Evolutionary conservation across 306 rosid genomes (phyloP).

Genomic region (Cercis canadensis): DNA sequence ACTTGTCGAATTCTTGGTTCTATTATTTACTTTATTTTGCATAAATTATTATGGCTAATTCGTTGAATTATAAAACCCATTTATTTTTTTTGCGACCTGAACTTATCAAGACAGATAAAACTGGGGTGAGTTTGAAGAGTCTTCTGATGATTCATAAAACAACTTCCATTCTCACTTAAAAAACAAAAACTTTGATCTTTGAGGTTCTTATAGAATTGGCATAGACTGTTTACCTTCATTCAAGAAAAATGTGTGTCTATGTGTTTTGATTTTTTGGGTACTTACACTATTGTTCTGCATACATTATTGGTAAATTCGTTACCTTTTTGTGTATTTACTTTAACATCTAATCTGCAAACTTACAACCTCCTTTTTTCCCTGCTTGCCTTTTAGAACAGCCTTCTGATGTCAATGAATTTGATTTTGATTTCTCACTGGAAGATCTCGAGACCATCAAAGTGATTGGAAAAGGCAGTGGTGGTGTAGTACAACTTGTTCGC

Average conservation of each 20-base stretch:
- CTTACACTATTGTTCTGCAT: slow-evolving; percentile 12
- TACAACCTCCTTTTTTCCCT: not conserved
- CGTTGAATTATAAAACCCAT: too few species aligned
- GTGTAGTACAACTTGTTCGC: slow-evolving; percentile 96
- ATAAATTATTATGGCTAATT: too few species aligned
- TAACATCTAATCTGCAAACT: slow-evolving; percentile 28
- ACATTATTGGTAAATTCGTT: slow-evolving; percentile 5
- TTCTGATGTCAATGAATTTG: slow-evolving; percentile 74
- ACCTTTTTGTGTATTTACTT: not conserved
- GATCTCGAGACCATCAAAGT: slow-evolving; percentile 92
- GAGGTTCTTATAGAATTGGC: too few species aligned
- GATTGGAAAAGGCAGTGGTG: slow-evolving; percentile 97
- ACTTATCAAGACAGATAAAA: too few species aligned
- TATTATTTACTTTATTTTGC: too few species aligned
- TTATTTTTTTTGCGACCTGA: too few species aligned
- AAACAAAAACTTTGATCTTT: too few species aligned
- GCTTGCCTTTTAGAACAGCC: slow-evolving; percentile 59
- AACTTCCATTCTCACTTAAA: too few species aligned
- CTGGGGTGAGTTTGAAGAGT: not conserved
- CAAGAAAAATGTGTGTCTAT: slow-evolving; percentile 24
- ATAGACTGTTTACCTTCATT: too few species aligned
- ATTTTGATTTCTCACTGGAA: slow-evolving; percentile 75
- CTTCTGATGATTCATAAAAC: slow-evolving; percentile 7
- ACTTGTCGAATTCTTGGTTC: not conserved
- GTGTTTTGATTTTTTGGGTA: slow-evolving; percentile 18